Percentiles rank a stretch among this genome's conserved stretches.
phyloP scores from a whole-genome alignment of 2,329 filamentous ascomycete genomes.

The Alternaria ethzedia region DNA sequence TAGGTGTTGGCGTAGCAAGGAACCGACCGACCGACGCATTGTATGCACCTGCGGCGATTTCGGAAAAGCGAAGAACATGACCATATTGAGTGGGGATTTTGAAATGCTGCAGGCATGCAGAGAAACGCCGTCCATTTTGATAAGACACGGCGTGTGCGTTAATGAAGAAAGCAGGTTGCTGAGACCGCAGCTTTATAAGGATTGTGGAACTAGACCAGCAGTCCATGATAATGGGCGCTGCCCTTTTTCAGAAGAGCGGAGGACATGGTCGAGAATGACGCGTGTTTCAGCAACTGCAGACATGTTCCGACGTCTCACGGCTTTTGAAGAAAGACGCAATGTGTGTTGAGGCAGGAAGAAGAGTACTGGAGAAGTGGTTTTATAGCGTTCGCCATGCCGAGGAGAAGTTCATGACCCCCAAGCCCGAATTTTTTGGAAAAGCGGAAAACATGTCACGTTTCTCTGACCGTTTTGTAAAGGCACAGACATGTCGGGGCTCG shows the following conservation, averaged over 20 bases:
- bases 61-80: background rate
- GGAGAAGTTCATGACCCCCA: background rate
- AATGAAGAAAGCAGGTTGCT: rapidly evolving
- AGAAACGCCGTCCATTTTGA: too few relatives aligned
- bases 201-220: background rate
- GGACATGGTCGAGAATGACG: background rate
- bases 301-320: background rate
- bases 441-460: too few relatives aligned
- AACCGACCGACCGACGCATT: background rate
- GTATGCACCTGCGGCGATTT: background rate
- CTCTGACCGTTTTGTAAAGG: too few relatives aligned
- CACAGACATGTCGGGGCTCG: too few relatives aligned
- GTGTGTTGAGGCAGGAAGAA: background rate
- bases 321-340: background rate
- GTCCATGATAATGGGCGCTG: background rate
- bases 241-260: background rate
- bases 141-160: background rate
- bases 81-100: rapidly evolving
- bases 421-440: too few relatives aligned
- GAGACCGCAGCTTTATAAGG: background rate
- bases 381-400: background rate
- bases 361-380: background rate
- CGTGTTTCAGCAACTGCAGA: background rate
- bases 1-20: background rate
- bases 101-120: background rate